Conservation (phyloP, 129 eudicot genomes). For the Ambrosia trifida region DNA sequence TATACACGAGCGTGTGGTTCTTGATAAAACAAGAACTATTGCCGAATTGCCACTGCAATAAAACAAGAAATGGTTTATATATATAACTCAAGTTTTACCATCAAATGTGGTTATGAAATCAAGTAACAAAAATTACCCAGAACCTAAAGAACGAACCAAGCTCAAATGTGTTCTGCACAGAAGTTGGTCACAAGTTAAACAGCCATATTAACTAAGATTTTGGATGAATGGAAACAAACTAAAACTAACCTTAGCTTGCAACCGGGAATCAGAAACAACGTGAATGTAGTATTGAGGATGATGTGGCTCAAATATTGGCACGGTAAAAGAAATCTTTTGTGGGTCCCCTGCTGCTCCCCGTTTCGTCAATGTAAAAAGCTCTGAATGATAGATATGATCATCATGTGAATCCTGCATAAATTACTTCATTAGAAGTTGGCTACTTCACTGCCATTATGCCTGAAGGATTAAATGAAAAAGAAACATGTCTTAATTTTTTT, state of each 20-base stretch:
- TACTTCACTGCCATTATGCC: too few species aligned
- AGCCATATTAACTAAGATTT: background rate
- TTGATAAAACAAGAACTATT: constrained; percentile 84
- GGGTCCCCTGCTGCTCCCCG: constrained; percentile 84
- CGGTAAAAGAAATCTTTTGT: constrained; percentile 90
- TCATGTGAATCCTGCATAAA: constrained; percentile 18
- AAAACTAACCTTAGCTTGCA: constrained; percentile 73
- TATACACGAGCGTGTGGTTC: constrained; percentile 77
- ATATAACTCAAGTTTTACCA: constrained; percentile 8
- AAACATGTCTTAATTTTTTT: too few species aligned
- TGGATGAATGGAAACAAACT: constrained; percentile 2
- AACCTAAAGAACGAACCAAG: constrained; percentile 98
- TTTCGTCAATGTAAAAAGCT: constrained; percentile 86
- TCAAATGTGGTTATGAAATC: background rate
- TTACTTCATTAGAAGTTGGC: too few species aligned
- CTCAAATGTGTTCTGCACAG: constrained; percentile 90
- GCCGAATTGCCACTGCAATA: constrained; percentile 94
- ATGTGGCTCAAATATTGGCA: constrained; percentile 98
- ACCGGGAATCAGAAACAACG: constrained; percentile 95
- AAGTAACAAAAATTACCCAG: constrained; percentile 68
- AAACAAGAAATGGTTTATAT: constrained; percentile 11
- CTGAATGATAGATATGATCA: constrained; percentile 96
- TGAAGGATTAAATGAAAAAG: too few species aligned
- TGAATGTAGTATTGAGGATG: constrained; percentile 97
- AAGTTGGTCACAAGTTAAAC: constrained; percentile 19